Conservation (phyloP, 2,329 filamentous ascomycete genomes). For the Colletotrichum costaricense region DNA sequence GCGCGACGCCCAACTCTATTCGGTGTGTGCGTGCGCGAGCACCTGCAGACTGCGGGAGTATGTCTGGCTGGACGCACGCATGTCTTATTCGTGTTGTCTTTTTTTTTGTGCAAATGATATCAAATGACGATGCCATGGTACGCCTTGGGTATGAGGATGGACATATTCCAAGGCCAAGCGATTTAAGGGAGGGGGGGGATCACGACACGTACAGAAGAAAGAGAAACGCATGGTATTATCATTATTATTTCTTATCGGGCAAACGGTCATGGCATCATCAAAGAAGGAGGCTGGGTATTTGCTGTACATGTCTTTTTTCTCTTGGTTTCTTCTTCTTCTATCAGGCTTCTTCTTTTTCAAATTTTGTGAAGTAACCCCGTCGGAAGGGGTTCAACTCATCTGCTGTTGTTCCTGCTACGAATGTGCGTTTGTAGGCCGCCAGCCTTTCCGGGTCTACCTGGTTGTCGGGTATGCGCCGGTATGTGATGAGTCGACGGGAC, state of each 20-base stretch:
- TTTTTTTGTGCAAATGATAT: conserved; percentile 28
- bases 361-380: conserved; percentile 68
- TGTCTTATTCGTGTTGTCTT: not conserved
- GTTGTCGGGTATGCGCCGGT: conserved; percentile 75
- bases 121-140: conserved; percentile 27
- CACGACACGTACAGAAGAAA: conserved; percentile 3
- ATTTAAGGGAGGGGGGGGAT: not conserved
- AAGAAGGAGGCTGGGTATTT: conserved; percentile 19
- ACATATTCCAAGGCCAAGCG: conserved; percentile 9
- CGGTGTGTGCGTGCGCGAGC: conserved; percentile 1
- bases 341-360: conserved; percentile 50
- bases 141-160: conserved; percentile 24
- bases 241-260: conserved; percentile 20
- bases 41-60: not conserved
- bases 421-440: conserved; percentile 42
- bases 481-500: conserved; percentile 90
- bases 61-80: conserved; percentile 3
- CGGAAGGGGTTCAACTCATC: conserved; percentile 72
- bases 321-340: conserved; percentile 4
- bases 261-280: conserved; percentile 32
- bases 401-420: conserved; percentile 59
- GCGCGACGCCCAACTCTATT: conserved; percentile 12
- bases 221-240: not conserved
- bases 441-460: conserved; percentile 61
- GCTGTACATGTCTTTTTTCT: conserved; percentile 20